A percentile compares a stretch with the other conserved stretches of the same genome.
Conservation (phyloP, 352 stramenopile species). For the Bremia lactucae region DNA sequence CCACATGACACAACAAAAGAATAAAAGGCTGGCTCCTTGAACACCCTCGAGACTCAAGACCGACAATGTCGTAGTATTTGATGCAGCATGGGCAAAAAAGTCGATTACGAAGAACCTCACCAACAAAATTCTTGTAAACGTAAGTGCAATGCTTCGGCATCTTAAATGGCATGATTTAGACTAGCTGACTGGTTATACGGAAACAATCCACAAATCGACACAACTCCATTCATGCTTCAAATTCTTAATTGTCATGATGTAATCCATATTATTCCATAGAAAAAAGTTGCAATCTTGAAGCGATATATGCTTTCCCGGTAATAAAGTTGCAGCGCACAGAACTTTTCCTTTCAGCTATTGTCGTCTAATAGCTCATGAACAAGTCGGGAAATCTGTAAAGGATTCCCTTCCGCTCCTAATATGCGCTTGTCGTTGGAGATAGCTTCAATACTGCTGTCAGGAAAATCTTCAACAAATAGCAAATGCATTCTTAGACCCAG, state of each 20-base stretch:
- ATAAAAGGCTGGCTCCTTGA: slow-evolving; percentile 43
- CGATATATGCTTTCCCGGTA: too few species aligned
- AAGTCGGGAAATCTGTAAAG: slow-evolving; percentile 23
- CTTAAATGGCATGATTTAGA: slow-evolving; percentile 24
- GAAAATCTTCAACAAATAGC: slow-evolving; percentile 11
- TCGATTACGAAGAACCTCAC: slow-evolving; percentile 55
- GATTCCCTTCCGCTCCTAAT: slow-evolving; percentile 19
- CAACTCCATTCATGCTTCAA: too few species aligned
- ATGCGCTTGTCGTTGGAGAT: slow-evolving; percentile 23
- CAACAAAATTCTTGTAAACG: slow-evolving; percentile 32
- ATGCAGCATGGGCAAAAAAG: slow-evolving; percentile 48
- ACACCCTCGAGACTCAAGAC: slow-evolving; percentile 35
- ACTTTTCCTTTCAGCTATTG: slow-evolving; percentile 1
- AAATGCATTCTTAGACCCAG: too few species aligned
- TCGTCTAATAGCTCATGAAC: slow-evolving; percentile 20
- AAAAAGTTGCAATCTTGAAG: too few species aligned
- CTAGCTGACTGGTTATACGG: neutral
- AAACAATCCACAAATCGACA: neutral
- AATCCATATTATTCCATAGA: neutral
- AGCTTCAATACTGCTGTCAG: slow-evolving; percentile 18
- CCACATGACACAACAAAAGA: slow-evolving; percentile 42
- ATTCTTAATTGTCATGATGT: too few species aligned
- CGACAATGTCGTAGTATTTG: slow-evolving; percentile 53
- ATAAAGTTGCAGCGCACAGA: too few species aligned
- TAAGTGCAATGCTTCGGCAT: slow-evolving; percentile 44